A percentile compares a stretch with the other conserved stretches of the same genome.
These are phyloP conservation scores for Centrapalus pauciflorus DNA, from an alignment of 129 eudicot genomes.

Conservation along the genomic window DNA sequence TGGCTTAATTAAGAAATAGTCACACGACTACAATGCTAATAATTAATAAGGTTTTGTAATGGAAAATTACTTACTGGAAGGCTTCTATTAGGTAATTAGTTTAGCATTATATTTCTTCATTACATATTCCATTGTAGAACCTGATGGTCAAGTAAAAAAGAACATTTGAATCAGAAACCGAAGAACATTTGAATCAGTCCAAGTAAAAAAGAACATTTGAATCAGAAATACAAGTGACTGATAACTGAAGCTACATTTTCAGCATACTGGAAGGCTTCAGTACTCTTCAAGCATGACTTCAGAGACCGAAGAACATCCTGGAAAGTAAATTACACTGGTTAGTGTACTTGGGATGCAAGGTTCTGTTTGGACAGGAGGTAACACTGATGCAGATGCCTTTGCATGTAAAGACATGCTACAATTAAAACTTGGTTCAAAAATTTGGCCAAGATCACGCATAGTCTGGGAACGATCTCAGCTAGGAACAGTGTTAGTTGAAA, in stretches of 20 bases:
- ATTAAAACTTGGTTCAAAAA: neutral
- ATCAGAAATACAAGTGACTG: neutral
- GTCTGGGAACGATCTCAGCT: too few relatives aligned
- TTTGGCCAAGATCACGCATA: too few relatives aligned
- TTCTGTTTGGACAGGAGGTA: neutral
- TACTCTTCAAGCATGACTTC: conserved; percentile 61
- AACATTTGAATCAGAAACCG: neutral
- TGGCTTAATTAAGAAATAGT: too few relatives aligned
- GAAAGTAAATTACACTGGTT: conserved; percentile 16
- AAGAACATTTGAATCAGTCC: neutral
- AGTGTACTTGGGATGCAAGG: conserved; percentile 3
- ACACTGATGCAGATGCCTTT: neutral
- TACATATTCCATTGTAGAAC: conserved; percentile 78
- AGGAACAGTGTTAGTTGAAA: too few relatives aligned
- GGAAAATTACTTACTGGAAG: too few relatives aligned
- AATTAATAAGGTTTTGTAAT: too few relatives aligned
- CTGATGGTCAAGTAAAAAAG: conserved; percentile 27
- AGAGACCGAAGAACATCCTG: conserved; percentile 80
- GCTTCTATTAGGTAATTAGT: too few relatives aligned
- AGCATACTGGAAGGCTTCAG: conserved; percentile 80
- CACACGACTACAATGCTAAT: too few relatives aligned
- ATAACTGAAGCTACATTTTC: conserved; percentile 53
- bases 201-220: too few relatives aligned
- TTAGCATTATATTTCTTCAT: too few relatives aligned
- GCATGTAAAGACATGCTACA: neutral